Conservation (phyloP, 768 basidiomycete genomes). For the Kwoniella sp. region DNA sequence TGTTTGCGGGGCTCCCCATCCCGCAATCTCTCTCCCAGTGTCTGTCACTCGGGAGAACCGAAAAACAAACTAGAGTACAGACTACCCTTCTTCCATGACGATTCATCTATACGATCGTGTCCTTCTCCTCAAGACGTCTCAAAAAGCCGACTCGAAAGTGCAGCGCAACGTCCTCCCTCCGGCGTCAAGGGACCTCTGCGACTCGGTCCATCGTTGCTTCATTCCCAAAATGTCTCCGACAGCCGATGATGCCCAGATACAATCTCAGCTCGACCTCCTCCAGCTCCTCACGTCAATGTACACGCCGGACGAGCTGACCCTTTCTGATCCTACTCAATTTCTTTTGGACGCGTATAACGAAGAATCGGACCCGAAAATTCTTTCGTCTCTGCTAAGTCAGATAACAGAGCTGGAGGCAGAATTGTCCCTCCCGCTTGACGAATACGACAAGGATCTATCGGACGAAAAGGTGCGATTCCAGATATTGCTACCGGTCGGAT, state of each 20-base stretch:
- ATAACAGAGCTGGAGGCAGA: background rate
- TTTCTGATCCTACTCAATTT: constrained; percentile 20
- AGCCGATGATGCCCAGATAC: background rate
- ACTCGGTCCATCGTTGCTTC: no score
- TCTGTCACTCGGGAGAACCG: no score
- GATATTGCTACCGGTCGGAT: background rate
- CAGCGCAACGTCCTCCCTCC: no score
- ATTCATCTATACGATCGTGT: no score
- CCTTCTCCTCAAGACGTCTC: no score
- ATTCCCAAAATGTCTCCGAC: no score
- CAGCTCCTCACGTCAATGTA: constrained; percentile 50
- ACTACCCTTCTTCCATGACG: no score
- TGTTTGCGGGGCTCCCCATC: constrained; percentile 4
- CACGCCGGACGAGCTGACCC: constrained; percentile 41
- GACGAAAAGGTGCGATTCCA: background rate
- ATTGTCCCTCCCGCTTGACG: constrained; percentile 13
- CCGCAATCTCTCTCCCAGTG: no score
- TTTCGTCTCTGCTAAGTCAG: background rate
- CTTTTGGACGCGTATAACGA: constrained; percentile 16
- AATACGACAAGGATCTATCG: background rate
- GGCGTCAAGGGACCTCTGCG: no score
- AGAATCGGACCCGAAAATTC: background rate
- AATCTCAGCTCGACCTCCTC: constrained; percentile 34
- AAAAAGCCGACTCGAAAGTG: no score
- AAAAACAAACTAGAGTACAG: no score